A percentile compares a stretch with the other conserved stretches of the same genome.
Evolutionary conservation across 2,329 filamentous ascomycete species (phyloP).

Genomic region (Exophiala bonariae): DNA sequence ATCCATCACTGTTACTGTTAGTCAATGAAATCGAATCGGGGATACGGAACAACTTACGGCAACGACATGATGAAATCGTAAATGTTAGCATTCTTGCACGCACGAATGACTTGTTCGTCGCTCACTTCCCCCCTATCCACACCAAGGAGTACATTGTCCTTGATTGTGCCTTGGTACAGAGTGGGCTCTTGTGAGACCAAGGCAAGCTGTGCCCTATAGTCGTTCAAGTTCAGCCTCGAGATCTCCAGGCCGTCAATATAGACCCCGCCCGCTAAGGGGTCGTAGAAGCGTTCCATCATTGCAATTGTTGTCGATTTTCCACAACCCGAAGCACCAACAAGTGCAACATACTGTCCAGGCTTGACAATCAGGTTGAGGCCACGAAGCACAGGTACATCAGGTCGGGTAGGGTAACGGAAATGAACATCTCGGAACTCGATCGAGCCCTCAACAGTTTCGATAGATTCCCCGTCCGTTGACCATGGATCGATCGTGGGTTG

Average conservation of each 20-base stretch:
- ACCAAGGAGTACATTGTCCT: constrained; percentile 85
- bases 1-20: constrained; percentile 61
- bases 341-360: constrained; percentile 58
- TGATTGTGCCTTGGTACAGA: constrained; percentile 87
- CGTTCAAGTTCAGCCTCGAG: constrained; percentile 75
- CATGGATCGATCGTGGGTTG: constrained; percentile 80
- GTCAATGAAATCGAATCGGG: constrained; percentile 13
- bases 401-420: constrained; percentile 89
- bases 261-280: constrained; percentile 76
- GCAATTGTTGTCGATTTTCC: constrained; percentile 94
- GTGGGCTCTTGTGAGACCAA: constrained; percentile 95
- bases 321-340: constrained; percentile 92
- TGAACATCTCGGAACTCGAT: constrained; percentile 92
- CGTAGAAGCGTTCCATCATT: constrained; percentile 90
- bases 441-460: constrained; percentile 68
- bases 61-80: constrained; percentile 87
- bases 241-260: constrained; percentile 84
- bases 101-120: constrained; percentile 72
- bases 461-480: constrained; percentile 65
- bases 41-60: constrained; percentile 50
- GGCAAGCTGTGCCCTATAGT: constrained; percentile 80
- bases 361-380: constrained; percentile 65
- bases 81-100: constrained; percentile 87
- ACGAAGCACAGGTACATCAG: constrained; percentile 86
- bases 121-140: constrained; percentile 65